A percentile compares a stretch with the other conserved stretches of the same genome.
These are phyloP conservation scores for Jacaranda copaia DNA, from an alignment of 257 asterid genomes.

Conservation along the genomic window DNA sequence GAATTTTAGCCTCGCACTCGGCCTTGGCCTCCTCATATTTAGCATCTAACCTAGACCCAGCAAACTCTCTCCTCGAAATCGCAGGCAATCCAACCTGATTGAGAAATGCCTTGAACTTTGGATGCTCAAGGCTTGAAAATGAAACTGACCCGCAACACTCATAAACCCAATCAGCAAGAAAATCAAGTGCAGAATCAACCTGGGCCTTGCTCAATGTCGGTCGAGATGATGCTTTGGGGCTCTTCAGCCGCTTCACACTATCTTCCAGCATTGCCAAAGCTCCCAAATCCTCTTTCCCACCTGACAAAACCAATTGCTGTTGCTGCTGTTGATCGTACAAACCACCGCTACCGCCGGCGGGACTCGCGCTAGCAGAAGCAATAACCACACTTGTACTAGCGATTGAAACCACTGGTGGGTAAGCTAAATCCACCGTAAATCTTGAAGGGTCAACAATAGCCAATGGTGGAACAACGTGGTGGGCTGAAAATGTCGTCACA, in stretches of 20 bases:
- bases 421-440: slow-evolving; percentile 68
- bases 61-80: slow-evolving; percentile 64
- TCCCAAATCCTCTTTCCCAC: slow-evolving; percentile 94
- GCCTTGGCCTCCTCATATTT: slow-evolving; percentile 75
- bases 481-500: slow-evolving; percentile 39
- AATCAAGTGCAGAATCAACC: slow-evolving; percentile 74
- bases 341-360: slow-evolving; percentile 38
- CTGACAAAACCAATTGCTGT: slow-evolving; percentile 74
- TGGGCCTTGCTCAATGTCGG: slow-evolving; percentile 72
- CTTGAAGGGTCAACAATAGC: slow-evolving; percentile 80
- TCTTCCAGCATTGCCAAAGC: slow-evolving; percentile 89
- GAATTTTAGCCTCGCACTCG: slow-evolving; percentile 80
- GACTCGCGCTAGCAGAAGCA: slow-evolving; percentile 43
- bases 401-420: slow-evolving; percentile 56
- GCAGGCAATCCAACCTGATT: slow-evolving; percentile 80
- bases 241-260: slow-evolving; percentile 84
- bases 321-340: slow-evolving; percentile 52
- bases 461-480: slow-evolving; percentile 56
- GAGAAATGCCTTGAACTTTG: slow-evolving; percentile 86
- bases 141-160: slow-evolving; percentile 93
- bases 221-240: slow-evolving; percentile 76
- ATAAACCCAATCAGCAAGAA: slow-evolving; percentile 85
- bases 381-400: slow-evolving; percentile 47
- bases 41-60: slow-evolving; percentile 67
- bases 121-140: slow-evolving; percentile 84